Base-by-base conservation (phyloP, 2,329 filamentous ascomycete species). In the Polychaeton citri region DNA sequence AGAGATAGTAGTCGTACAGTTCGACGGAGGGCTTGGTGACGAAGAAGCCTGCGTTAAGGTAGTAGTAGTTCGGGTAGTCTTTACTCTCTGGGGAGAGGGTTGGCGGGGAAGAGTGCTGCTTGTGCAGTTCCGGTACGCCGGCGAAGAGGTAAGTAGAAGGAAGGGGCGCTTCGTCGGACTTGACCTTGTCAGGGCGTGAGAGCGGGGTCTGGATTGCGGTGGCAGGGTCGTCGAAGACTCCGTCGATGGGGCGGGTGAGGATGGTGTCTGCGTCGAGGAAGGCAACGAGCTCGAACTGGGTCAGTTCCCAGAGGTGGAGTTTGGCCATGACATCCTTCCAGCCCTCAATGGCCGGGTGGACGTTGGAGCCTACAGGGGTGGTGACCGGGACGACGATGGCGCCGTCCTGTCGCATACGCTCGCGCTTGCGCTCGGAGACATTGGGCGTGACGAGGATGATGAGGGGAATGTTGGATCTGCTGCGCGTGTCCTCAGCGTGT, bases 11-110 rank as follows among this genome's bases (percentile, higher is more conserved):
- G 3, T 51, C 34, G 40, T 55, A 55, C 6, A 52, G 36, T n/a
- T 38, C 34, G n/a, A 43, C 32, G 9, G 44, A 47, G 6, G 58
- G 59, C 19, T 47, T 34, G 26, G 59, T 45, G 19, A 62, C 42
- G 42, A 60, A 59, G 46, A 61, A 59, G 19, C 58, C 59, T 2
- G 57, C 57, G 42, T 56, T 59, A 42, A 61, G 48, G 36, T 56
- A 52, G 32, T 48, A 44, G 5, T 41, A 32, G 21, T 47, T 48
- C 19, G 56, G 53, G 33, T 52, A 49, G 10, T 52, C 54, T 30
- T 47, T 43, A 19, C 41, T 24, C n/a, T 37, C 47, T 17, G 50
- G 40, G 4, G 13, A 10, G 12, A 19, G 10, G 6, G 38, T 43
- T 4, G 59, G 59, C 4, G 59, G 59, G 37, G 54, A 60, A 12